A percentile compares a stretch with the other conserved stretches of the same genome.
Conservation (phyloP, 2,329 filamentous ascomycete genomes). For the Aschersonia sp. region DNA sequence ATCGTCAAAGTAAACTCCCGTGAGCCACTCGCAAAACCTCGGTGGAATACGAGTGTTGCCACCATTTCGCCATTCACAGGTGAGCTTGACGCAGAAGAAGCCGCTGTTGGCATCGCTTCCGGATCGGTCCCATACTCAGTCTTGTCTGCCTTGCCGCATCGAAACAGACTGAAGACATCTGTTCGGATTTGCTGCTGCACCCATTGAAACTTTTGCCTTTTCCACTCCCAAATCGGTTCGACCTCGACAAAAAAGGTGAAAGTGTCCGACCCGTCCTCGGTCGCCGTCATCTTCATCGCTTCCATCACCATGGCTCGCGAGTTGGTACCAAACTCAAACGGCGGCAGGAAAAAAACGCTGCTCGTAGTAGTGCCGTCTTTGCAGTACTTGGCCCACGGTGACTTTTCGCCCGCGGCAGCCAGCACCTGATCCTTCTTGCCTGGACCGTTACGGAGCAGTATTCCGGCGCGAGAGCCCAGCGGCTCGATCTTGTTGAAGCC, state of each 20-base stretch:
- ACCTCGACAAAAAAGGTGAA: conserved; percentile 1
- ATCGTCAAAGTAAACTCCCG: background rate
- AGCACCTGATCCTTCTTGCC: background rate
- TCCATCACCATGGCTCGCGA: conserved; percentile 1
- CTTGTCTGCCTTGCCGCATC: background rate
- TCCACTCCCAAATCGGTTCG: background rate
- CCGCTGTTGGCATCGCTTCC: background rate
- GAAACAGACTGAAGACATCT: background rate
- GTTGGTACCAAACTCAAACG: conserved; percentile 1
- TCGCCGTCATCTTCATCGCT: background rate
- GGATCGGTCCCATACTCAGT: background rate
- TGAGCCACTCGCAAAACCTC: background rate
- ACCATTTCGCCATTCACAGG: background rate
- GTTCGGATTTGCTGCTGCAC: background rate
- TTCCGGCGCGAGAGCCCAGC: background rate
- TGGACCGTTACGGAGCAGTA: background rate
- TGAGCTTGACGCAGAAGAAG: background rate
- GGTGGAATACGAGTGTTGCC: background rate
- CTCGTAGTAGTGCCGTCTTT: background rate
- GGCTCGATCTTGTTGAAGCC: background rate
- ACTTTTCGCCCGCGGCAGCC: conserved; percentile 1
- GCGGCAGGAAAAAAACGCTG: conserved; percentile 1
- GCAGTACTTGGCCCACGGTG: background rate
- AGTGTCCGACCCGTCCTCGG: background rate
- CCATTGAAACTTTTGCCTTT: conserved; percentile 1